Base-by-base conservation (phyloP, 1,284 basidiomycete genomes). In the Boletus semigastroideus region DNA sequence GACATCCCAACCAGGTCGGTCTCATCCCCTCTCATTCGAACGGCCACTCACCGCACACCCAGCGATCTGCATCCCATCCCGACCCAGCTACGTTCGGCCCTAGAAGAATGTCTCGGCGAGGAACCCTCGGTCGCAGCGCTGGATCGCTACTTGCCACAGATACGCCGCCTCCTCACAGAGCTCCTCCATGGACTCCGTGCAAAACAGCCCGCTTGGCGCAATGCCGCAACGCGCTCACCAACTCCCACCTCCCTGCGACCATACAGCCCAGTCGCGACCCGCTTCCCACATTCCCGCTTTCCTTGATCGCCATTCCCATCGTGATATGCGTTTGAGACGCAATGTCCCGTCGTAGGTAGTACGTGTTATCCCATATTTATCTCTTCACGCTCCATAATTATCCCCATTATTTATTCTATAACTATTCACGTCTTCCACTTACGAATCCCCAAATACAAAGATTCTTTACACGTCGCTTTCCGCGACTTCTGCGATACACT, bases 71-170 rank as follows among this genome's bases (percentile, higher is more conserved):
- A 87, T 55, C 79, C 83, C 0, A 83, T 97, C 8, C 92, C 94
- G 0, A 72, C 79, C 36, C 87, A 94, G 49, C 82, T 99, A 8
- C 85, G 96, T 41, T 68, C 72, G 8, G 88, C 91, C 20, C 83
- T 99, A 25, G 96, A 99, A 68, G 78, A 80, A 43, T 89, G 91
- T 64, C 80, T 97, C 20, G 83, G 88, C n/a, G 92, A 96, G 65
- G 83, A 89, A 11, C 86, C 93, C 0, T 88, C 89, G 0, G 83
- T 83, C 22, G 76, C 80, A 38, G 80, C 83, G 10, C 77, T 98
- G 53, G 85, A 88, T 33, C 70, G 74, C 7, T 92, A 90, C 70
- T 78, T 92, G 64, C 94, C 96, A 5, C 75, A 83, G 37, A 85
- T 98, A 37, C 85, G 91, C 13, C 78, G 80, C 36, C 86, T 94